Evolutionary conservation across 164 flowering plant genomes (phyloP).

Genomic region (Protea cynaroides): DNA sequence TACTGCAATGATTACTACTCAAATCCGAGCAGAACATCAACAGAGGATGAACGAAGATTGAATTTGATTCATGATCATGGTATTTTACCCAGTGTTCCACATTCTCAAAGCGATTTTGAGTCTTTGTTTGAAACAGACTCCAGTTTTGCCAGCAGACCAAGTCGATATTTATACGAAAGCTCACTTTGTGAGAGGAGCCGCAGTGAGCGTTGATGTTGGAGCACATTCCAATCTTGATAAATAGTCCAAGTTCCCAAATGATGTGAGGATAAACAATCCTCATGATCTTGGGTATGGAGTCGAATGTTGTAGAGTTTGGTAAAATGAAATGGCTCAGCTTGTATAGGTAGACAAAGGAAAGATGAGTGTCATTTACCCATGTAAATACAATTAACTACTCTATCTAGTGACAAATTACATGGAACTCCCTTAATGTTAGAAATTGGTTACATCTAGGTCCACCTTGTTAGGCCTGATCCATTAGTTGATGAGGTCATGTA

Average conservation of each 20-base stretch:
- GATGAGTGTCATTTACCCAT: no score
- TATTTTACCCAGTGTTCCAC: slow-evolving; percentile 6
- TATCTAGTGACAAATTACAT: no score
- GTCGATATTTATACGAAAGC: slow-evolving; percentile 4
- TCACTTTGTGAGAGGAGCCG: slow-evolving; percentile 3
- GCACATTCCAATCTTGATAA: background rate
- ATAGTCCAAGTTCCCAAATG: background rate
- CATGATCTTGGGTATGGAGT: slow-evolving; percentile 10
- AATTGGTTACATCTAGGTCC: no score
- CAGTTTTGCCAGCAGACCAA: slow-evolving; percentile 1
- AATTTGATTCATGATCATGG: slow-evolving; percentile 78
- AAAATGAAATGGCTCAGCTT: no score
- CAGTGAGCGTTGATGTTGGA: background rate
- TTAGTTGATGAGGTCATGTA: no score
- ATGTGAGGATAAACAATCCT: background rate
- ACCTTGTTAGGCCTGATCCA: no score
- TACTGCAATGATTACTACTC: slow-evolving; percentile 2
- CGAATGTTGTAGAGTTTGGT: no score
- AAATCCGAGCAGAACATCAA: slow-evolving; percentile 7
- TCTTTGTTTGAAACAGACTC: background rate
- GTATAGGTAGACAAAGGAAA: no score
- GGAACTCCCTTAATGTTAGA: no score
- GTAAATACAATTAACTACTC: no score
- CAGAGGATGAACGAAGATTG: slow-evolving; percentile 64
- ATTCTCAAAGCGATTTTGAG: slow-evolving; percentile 7